These are phyloP conservation scores for Globisporangium middletonii DNA, from an alignment of 352 stramenopile species.

Conservation along the genomic window DNA sequence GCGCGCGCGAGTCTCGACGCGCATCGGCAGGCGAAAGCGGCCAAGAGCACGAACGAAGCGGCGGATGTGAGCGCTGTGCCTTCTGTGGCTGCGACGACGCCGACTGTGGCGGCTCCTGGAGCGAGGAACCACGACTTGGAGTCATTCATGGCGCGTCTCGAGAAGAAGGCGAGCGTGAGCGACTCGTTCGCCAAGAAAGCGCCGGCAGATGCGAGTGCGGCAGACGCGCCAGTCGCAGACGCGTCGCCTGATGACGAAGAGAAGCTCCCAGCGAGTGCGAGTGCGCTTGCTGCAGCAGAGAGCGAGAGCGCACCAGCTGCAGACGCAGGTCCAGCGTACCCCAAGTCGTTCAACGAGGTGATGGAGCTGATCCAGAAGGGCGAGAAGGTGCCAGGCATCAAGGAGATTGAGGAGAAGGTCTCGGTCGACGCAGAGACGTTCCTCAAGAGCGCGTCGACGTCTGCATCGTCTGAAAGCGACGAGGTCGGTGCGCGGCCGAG, in stretches of 20 bases:
- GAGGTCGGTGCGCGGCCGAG: slow-evolving; percentile 7
- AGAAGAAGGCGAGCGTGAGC: slow-evolving; percentile 37
- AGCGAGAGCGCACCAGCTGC: slow-evolving; percentile 1
- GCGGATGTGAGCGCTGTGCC: background rate
- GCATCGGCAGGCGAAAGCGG: slow-evolving; percentile 26
- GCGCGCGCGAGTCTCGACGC: slow-evolving; percentile 28
- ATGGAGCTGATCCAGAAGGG: slow-evolving; percentile 73
- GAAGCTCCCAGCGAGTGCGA: slow-evolving; percentile 12
- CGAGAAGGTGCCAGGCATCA: slow-evolving; percentile 63
- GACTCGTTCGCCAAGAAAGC: slow-evolving; percentile 21
- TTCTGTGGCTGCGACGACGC: background rate
- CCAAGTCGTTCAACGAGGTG: slow-evolving; percentile 66
- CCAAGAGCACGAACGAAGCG: too few species aligned
- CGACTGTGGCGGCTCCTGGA: slow-evolving; percentile 3
- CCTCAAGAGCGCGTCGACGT: slow-evolving; percentile 1
- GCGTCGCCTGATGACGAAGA: slow-evolving; percentile 18
- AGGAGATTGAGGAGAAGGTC: slow-evolving; percentile 67
- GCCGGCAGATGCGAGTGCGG: background rate
- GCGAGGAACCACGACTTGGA: slow-evolving; percentile 22
- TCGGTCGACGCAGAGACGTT: slow-evolving; percentile 40
- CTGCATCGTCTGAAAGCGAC: background rate
- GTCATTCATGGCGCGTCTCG: slow-evolving; percentile 48
- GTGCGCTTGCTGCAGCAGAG: slow-evolving; percentile 12
- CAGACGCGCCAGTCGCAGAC: background rate
- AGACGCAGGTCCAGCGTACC: slow-evolving; percentile 35